A percentile compares a stretch with the other conserved stretches of the same genome.
Conservation (phyloP, 441 rosid species). For the Capsella rubella region DNA sequence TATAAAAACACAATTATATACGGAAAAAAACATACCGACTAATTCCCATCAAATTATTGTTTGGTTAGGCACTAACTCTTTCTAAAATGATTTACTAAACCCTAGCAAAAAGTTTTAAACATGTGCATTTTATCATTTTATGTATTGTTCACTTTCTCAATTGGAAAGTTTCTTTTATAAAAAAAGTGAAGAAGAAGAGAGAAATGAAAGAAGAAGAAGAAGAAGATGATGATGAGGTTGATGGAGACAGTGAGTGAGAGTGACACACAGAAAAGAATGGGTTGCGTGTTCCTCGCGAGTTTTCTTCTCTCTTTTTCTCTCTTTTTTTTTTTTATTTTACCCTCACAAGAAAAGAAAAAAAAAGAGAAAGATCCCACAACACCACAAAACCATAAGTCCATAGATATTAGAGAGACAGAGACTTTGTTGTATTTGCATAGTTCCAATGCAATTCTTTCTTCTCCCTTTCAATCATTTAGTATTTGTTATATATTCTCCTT, state of each 20-base stretch:
- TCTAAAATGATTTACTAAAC: not conserved
- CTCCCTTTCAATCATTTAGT: too few species aligned
- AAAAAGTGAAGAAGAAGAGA: conserved; percentile 1
- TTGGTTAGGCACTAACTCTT: not conserved
- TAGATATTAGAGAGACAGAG: conserved; percentile 25
- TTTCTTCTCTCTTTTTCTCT: conserved; percentile 22
- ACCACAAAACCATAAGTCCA: conserved; percentile 19
- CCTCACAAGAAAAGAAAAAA: not conserved
- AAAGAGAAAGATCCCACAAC: conserved; percentile 15
- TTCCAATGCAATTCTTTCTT: conserved; percentile 39
- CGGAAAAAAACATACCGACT: not conserved
- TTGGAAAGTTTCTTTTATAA: not conserved
- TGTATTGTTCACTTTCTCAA: not conserved
- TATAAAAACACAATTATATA: too few species aligned
- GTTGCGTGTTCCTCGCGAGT: conserved; percentile 52
- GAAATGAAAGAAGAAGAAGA: conserved; percentile 32
- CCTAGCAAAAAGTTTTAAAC: not conserved
- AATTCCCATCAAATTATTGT: not conserved
- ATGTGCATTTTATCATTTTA: too few species aligned
- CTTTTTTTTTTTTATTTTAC: not conserved
- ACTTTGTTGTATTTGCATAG: conserved; percentile 37
- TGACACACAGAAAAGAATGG: conserved; percentile 30
- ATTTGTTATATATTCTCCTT: too few species aligned
- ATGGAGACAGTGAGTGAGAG: conserved; percentile 33
- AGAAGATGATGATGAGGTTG: conserved; percentile 25